Conservation (phyloP, 1,284 basidiomycete genomes). For the Coriolopsis trogii region DNA sequence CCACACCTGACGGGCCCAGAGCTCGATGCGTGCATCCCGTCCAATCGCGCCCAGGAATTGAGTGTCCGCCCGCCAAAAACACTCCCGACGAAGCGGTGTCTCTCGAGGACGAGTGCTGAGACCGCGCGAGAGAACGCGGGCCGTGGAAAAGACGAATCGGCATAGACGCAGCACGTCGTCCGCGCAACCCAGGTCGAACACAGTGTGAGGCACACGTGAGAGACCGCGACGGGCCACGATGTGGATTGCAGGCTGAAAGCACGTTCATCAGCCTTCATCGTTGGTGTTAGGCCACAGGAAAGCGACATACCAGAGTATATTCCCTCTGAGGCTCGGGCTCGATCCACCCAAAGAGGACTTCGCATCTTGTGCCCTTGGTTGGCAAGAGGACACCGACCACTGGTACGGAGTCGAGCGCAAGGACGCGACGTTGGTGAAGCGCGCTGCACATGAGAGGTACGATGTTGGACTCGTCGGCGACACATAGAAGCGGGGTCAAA, state of each 20-base stretch:
- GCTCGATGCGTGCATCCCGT: neutral
- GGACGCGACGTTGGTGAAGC: constrained; percentile 6
- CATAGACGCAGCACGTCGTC: neutral
- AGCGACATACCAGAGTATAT: constrained; percentile 1
- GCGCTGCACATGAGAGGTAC: constrained; percentile 10
- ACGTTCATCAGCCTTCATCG: too few species aligned
- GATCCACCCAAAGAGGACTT: constrained; percentile 7
- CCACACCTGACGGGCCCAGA: constrained; percentile 6
- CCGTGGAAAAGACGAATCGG: too few species aligned
- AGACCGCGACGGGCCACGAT: neutral
- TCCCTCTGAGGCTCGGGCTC: neutral
- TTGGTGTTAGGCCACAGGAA: neutral
- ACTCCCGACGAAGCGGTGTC: too few species aligned
- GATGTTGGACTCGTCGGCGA: constrained; percentile 2
- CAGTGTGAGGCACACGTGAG: neutral
- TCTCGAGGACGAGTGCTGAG: too few species aligned
- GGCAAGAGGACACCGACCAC: constrained; percentile 7
- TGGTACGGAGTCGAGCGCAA: neutral
- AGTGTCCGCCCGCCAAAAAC: constrained; percentile 11
- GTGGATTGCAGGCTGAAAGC: constrained; percentile 4
- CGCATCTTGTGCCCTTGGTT: neutral
- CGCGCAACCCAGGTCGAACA: constrained; percentile 1
- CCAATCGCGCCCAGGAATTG: neutral
- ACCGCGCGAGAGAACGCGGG: too few species aligned
- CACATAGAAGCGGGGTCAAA: constrained; percentile 5